Evolutionary conservation across 2,329 filamentous ascomycete genomes (phyloP).

Genomic region (Aspergillus sclerotialis): DNA sequence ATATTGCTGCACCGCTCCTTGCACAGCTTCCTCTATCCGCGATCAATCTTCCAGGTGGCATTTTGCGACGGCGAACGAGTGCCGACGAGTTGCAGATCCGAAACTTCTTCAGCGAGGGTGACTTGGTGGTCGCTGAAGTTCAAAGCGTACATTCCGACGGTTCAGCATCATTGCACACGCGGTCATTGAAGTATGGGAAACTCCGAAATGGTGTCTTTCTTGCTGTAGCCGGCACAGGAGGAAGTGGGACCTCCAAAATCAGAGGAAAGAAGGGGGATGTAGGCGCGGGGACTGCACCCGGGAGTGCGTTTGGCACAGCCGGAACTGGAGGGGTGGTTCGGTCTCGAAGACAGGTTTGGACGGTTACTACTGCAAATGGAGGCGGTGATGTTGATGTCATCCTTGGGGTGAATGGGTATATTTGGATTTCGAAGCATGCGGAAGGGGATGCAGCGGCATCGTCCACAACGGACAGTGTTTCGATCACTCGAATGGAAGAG

Average conservation of each 20-base stretch:
- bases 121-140: conserved; percentile 89
- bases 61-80: conserved; percentile 81
- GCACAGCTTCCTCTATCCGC: conserved; percentile 77
- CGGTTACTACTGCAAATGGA: conserved; percentile 47
- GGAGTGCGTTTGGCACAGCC: conserved; percentile 51
- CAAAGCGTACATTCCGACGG: conserved; percentile 84
- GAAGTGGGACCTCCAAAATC: conserved; percentile 47
- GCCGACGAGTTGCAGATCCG: conserved; percentile 96
- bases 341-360: conserved; percentile 80
- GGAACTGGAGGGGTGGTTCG: conserved; percentile 72
- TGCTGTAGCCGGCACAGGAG: conserved; percentile 71
- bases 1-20: conserved; percentile 80
- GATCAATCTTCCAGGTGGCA: conserved; percentile 93
- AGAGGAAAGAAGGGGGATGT: conserved; percentile 25
- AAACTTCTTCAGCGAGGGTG: conserved; percentile 93
- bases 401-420: conserved; percentile 91
- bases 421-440: conserved; percentile 85
- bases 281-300: conserved; percentile 45
- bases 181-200: conserved; percentile 89
- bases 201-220: conserved; percentile 88
- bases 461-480: conserved; percentile 46
- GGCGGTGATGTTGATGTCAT: conserved; percentile 68
- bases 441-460: conserved; percentile 42
- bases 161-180: conserved; percentile 79
- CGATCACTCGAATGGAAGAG: conserved; percentile 83